These are phyloP conservation scores for Fraxinus velutina DNA, from an alignment of 305 asterid species.

Conservation along the genomic window DNA sequence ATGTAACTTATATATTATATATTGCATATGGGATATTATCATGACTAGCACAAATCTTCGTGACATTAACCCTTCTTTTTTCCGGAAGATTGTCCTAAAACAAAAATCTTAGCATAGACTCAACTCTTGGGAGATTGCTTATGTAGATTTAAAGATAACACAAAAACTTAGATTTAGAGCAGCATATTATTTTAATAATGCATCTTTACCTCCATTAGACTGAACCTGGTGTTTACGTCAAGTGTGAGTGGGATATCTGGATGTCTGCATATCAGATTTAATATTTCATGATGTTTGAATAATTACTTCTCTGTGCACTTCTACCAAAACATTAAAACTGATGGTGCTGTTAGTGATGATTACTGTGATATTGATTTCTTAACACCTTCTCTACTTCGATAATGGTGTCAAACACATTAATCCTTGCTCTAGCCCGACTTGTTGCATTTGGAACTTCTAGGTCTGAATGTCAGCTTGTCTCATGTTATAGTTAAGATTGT, in stretches of 20 bases:
- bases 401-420: background rate
- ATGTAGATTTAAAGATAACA: background rate
- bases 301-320: background rate
- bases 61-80: background rate
- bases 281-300: background rate
- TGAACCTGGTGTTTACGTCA: background rate
- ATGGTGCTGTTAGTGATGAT: background rate
- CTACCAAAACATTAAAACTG: background rate
- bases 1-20: background rate
- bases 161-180: background rate
- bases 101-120: background rate
- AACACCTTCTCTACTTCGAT: background rate
- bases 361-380: background rate
- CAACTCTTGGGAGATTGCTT: background rate
- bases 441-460: background rate
- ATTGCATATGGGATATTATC: background rate
- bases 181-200: background rate
- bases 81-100: background rate
- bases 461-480: background rate
- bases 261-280: background rate
- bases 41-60: background rate
- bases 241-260: background rate
- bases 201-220: background rate
- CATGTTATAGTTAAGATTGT: background rate
- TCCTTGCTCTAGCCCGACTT: background rate